Conservation (phyloP, 352 stramenopile genomes). For the Peronospora farinosa region DNA sequence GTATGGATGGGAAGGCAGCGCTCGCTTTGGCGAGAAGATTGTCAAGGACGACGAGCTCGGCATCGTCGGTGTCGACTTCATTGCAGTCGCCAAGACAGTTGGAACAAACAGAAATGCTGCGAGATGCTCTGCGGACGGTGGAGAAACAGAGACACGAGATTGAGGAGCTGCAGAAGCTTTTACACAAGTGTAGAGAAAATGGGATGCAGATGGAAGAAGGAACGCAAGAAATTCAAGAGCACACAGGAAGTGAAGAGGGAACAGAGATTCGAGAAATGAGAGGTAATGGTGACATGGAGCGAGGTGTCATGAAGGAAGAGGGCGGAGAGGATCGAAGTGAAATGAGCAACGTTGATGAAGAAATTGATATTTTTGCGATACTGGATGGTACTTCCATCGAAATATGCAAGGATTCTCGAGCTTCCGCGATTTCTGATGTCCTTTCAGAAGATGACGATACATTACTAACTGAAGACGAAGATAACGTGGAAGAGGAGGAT, state of each 20-base stretch:
- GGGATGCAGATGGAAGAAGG: neutral
- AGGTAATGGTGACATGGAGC: neutral
- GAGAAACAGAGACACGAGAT: conserved; percentile 71
- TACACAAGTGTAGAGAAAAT: conserved; percentile 17
- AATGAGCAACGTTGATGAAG: neutral
- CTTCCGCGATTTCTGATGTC: conserved; percentile 20
- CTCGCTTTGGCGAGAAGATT: conserved; percentile 25
- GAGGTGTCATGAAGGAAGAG: neutral
- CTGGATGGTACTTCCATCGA: conserved; percentile 22
- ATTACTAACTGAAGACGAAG: conserved; percentile 11
- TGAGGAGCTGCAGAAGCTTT: conserved; percentile 36
- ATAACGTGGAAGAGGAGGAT: conserved; percentile 11
- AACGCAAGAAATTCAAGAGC: neutral
- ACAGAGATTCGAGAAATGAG: neutral
- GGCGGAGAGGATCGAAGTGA: neutral
- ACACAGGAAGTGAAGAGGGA: neutral
- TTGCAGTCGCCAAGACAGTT: conserved; percentile 13
- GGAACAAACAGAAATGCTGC: conserved; percentile 55
- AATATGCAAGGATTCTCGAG: conserved; percentile 17
- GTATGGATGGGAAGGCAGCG: conserved; percentile 28
- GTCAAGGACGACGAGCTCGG: conserved; percentile 29
- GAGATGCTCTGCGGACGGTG: conserved; percentile 59
- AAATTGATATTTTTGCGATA: conserved; percentile 20
- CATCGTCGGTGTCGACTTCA: conserved; percentile 13
- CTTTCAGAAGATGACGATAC: conserved; percentile 30